phyloP scores from a whole-genome alignment of 768 basidiomycete species.

The Suillus ampliporus region DNA sequence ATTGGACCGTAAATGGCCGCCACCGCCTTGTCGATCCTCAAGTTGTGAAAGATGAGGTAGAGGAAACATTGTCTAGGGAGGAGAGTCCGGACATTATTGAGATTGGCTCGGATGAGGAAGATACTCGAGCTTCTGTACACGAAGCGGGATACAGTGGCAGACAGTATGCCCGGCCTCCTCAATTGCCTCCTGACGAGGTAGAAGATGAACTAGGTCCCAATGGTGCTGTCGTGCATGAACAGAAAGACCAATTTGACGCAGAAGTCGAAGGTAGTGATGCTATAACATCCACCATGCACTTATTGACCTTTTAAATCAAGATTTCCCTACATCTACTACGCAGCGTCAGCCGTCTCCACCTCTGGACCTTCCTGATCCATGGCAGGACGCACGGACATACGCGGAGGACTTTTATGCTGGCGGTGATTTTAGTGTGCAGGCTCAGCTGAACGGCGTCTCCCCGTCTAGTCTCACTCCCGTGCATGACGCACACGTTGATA shows the following conservation, averaged over 20 bases:
- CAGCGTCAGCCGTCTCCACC: conserved; percentile 15
- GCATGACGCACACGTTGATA: conserved; percentile 20
- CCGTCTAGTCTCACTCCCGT: conserved; percentile 31
- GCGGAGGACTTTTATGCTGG: conserved; percentile 53
- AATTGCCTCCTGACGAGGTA: conserved; percentile 1
- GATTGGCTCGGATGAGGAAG: conserved; percentile 34
- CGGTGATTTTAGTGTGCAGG: conserved; percentile 39
- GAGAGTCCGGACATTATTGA: conserved; percentile 27
- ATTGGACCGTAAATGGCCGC: background rate
- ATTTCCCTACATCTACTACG: conserved; percentile 2
- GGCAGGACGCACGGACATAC: conserved; percentile 45
- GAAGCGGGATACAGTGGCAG: conserved; percentile 25
- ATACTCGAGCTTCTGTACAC: conserved; percentile 9
- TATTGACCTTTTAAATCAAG: conserved; percentile 1
- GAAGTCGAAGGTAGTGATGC: conserved; percentile 17
- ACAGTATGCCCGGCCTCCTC: conserved; percentile 17
- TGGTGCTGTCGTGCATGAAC: background rate
- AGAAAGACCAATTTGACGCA: conserved; percentile 19
- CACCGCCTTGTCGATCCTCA: conserved; percentile 16
- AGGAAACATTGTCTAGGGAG: conserved; percentile 11
- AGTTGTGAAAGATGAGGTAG: conserved; percentile 21
- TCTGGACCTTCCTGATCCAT: conserved; percentile 44
- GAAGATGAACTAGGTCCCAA: background rate
- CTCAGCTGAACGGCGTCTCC: conserved; percentile 13
- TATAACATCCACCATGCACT: background rate